Conservation (phyloP, 1,284 basidiomycete genomes). For the Tetrapyrgos nigripes region DNA sequence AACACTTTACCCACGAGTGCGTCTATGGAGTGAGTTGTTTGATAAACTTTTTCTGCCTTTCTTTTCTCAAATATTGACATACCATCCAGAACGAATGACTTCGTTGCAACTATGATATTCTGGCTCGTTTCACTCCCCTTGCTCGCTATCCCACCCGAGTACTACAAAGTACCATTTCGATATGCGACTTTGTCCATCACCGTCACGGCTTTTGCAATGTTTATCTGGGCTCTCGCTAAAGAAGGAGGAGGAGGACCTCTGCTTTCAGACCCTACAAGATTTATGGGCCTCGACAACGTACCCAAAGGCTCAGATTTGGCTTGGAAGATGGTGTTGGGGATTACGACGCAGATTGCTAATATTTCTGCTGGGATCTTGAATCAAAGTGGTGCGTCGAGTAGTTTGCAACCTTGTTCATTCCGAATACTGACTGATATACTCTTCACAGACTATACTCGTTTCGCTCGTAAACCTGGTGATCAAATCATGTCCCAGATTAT, state of each 20-base stretch:
- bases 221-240: conserved; percentile 5
- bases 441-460: not conserved
- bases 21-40: conserved; percentile 3
- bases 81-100: conserved; percentile 2
- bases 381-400: not conserved
- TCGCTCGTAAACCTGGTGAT: not conserved
- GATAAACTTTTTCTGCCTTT: too few species aligned
- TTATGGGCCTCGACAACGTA: not conserved
- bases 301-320: not conserved
- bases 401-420: not conserved
- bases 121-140: not conserved
- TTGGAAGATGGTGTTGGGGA: not conserved
- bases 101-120: not conserved
- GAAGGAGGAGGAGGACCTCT: conserved; percentile 1
- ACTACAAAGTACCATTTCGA: conserved; percentile 2
- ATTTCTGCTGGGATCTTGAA: conserved; percentile 2
- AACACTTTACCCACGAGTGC: not conserved
- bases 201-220: not conserved
- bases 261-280: not conserved
- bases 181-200: not conserved
- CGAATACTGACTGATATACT: not conserved
- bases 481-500: not conserved
- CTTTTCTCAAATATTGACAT: too few species aligned
- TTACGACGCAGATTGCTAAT: not conserved
- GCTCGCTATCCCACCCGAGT: conserved; percentile 2